Base-by-base conservation (phyloP, 768 basidiomycete species). In the Chiua virens region DNA sequence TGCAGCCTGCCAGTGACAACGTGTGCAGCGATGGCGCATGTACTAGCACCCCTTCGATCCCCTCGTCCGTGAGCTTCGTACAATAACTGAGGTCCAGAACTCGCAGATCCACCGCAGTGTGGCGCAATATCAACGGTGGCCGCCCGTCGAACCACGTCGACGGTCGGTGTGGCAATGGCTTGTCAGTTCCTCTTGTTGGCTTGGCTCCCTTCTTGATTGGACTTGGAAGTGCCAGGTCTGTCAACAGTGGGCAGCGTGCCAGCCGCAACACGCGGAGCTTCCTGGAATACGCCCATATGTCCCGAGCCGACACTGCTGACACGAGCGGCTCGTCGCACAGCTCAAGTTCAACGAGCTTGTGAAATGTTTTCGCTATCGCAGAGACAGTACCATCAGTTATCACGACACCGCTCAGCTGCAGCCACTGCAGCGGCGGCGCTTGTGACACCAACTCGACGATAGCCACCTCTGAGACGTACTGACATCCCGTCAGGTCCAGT, bases 221-320 rank as follows among this genome's bases (percentile, higher is more conserved):
- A 40, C 79, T 77, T 11, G 92, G 92, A 66, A 95, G 89, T 1
- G 83, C 83, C 58, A 79, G 83, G 73, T 95, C 91, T 23, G 88
- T 88, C 58, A 97, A 71, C 14, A 82, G 73, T 23, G 78, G 67
- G 66, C 92, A 97, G 46, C 88, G 86, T 35, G 88, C 85, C 42
- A 98, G 71, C 57, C 87, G 83, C 53, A 97, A 65, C 41, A 79
- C 82, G 8, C 89, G 78, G 47, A 98, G 74, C 63, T 83, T 88
- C 55, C 89, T 82, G 40, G 87, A 87, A 68, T 84, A 90, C 27
- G 79, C 76, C 79, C 93, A 87, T n/a, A 97, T 76, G 61, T 92
- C 89, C 34, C 87, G 81, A 30, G 92, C 76, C 0, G 89, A 83
- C 41, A 78, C 65, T 7, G 81, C 79, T 8, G 87, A 89, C 48